A percentile compares a stretch with the other conserved stretches of the same genome.
These are phyloP conservation scores for Vaucheria bursata DNA, from an alignment of 352 stramenopile species.

Conservation along the genomic window DNA sequence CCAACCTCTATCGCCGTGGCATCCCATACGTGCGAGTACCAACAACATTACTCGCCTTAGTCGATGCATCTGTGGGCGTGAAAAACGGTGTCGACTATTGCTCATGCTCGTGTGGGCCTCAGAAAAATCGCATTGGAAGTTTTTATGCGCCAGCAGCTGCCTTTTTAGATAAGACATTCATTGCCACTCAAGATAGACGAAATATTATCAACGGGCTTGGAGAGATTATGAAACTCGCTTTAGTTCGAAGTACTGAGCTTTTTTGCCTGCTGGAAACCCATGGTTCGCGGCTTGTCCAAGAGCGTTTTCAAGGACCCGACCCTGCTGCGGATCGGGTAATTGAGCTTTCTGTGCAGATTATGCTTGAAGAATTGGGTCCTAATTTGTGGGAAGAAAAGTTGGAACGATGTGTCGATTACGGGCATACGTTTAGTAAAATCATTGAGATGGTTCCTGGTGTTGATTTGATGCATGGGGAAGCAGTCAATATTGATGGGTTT, in stretches of 20 bases:
- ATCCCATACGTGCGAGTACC: constrained; percentile 54
- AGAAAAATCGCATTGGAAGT: constrained; percentile 92
- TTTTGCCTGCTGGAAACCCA: constrained; percentile 75
- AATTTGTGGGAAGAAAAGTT: constrained; percentile 70
- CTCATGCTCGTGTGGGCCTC: constrained; percentile 58
- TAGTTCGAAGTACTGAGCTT: constrained; percentile 80
- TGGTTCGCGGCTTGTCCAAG: constrained; percentile 55
- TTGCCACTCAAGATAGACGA: constrained; percentile 79
- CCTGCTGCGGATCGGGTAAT: constrained; percentile 51
- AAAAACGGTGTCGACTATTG: constrained; percentile 95
- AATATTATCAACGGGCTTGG: constrained; percentile 89
- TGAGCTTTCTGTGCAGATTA: constrained; percentile 65
- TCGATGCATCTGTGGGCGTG: constrained; percentile 94
- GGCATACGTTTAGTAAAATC: constrained; percentile 70
- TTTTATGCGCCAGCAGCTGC: constrained; percentile 93
- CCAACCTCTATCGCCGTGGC: constrained; percentile 58
- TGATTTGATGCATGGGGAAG: constrained; percentile 71
- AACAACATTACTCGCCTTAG: constrained; percentile 89
- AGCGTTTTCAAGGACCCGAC: constrained; percentile 48
- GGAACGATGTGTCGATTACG: constrained; percentile 68
- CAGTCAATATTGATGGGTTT: constrained; percentile 65
- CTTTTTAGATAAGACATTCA: constrained; percentile 83
- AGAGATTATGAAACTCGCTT: constrained; percentile 92
- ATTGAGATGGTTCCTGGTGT: constrained; percentile 65
- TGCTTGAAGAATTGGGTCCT: constrained; percentile 68